A percentile compares a stretch with the other conserved stretches of the same genome.
phyloP scores from a whole-genome alignment of 2,329 filamentous ascomycete species.

The Triangularia setosa region DNA sequence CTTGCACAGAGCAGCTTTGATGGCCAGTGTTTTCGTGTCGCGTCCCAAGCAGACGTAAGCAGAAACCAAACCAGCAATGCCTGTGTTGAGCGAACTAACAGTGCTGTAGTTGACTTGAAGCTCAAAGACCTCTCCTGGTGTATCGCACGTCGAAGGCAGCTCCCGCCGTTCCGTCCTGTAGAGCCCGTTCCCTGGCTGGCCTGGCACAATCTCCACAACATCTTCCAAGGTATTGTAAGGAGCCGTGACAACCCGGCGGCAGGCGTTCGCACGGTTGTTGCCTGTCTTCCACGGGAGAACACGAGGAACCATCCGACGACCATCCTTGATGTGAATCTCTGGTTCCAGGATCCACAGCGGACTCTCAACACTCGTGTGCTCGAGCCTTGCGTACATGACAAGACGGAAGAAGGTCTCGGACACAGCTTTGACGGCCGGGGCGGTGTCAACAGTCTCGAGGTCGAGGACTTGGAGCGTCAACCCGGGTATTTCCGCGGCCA shows the following conservation, averaged over 20 bases:
- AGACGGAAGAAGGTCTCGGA: slow-evolving; percentile 26
- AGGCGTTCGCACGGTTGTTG: slow-evolving; percentile 38
- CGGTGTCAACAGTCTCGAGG: slow-evolving; percentile 23
- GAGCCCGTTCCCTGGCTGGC: slow-evolving; percentile 14
- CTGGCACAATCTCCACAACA: slow-evolving; percentile 28
- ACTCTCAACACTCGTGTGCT: slow-evolving; percentile 3
- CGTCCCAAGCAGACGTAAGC: slow-evolving; percentile 35
- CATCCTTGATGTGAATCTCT: slow-evolving; percentile 37
- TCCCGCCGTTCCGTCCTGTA: slow-evolving; percentile 18
- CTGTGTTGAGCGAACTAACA: slow-evolving; percentile 28
- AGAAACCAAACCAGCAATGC: background rate
- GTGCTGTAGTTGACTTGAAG: slow-evolving; percentile 37
- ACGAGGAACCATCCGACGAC: slow-evolving; percentile 35
- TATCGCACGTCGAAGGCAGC: background rate
- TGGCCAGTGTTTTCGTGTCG: slow-evolving; percentile 24
- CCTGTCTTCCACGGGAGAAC: slow-evolving; percentile 36
- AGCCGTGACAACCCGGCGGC: slow-evolving; percentile 34
- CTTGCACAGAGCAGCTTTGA: slow-evolving; percentile 30
- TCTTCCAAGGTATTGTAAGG: slow-evolving; percentile 33
- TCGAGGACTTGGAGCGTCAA: slow-evolving; percentile 32
- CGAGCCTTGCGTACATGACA: slow-evolving; percentile 3
- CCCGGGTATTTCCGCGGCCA: slow-evolving; percentile 32
- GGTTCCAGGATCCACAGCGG: slow-evolving; percentile 33
- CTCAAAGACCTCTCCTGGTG: slow-evolving; percentile 9
- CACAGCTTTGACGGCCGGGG: slow-evolving; percentile 11